A percentile compares a stretch with the other conserved stretches of the same genome.
Conservation (phyloP, 345 rosid genomes). For the Balakata baccata region DNA sequence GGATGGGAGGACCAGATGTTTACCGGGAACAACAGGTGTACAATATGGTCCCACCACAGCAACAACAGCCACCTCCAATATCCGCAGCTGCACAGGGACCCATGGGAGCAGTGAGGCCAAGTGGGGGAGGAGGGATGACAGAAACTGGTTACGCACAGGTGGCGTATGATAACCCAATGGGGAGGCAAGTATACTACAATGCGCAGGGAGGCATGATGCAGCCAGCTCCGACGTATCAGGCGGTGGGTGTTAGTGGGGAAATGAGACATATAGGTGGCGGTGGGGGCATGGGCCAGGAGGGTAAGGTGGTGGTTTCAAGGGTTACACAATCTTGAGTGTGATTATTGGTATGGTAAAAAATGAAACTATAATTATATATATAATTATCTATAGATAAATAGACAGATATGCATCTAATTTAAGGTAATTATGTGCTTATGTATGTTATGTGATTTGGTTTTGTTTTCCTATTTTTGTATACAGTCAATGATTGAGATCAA, state of each 20-base stretch:
- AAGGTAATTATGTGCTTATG: slow-evolving; percentile 4
- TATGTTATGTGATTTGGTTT: slow-evolving; percentile 3
- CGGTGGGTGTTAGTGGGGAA: slow-evolving; percentile 46
- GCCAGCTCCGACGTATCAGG: slow-evolving; percentile 48
- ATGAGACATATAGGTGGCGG: slow-evolving; percentile 34
- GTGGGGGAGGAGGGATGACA: slow-evolving; percentile 38
- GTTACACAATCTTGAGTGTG: slow-evolving; percentile 40
- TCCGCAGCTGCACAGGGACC: slow-evolving; percentile 22
- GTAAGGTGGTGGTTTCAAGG: slow-evolving; percentile 34
- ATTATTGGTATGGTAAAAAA: slow-evolving; percentile 17
- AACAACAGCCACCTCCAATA: slow-evolving; percentile 20
- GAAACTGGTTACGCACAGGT: slow-evolving; percentile 52
- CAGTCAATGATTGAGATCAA: background rate
- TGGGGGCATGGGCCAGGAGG: slow-evolving; percentile 33
- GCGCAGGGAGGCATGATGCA: slow-evolving; percentile 43
- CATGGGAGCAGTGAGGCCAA: slow-evolving; percentile 36
- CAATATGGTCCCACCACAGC: slow-evolving; percentile 43
- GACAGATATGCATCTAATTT: slow-evolving; percentile 8
- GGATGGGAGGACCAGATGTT: slow-evolving; percentile 50
- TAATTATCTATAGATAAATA: background rate
- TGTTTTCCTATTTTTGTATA: slow-evolving; percentile 7
- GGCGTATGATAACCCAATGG: slow-evolving; percentile 50
- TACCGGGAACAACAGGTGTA: slow-evolving; percentile 73
- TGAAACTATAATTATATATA: background rate
- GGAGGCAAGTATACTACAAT: slow-evolving; percentile 69